phyloP scores from a whole-genome alignment of 305 asterid species.

The Fraxinus dipetala region DNA sequence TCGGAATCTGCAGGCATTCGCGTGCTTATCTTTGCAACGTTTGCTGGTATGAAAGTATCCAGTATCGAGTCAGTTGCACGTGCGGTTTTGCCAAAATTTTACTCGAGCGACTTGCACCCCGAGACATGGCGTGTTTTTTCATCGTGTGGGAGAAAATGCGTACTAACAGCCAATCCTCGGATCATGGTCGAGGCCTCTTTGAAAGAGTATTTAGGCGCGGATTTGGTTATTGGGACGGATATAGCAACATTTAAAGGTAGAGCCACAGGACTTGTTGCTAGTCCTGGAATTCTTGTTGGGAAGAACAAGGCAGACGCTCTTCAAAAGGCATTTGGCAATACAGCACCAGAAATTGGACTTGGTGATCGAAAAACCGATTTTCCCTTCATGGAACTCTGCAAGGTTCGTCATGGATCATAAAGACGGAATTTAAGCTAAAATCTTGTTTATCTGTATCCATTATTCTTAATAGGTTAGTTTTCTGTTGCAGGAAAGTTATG shows the following conservation, averaged over 20 bases:
- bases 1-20: constrained; percentile 61
- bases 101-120: constrained; percentile 53
- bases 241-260: constrained; percentile 24
- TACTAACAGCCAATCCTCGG: constrained; percentile 48
- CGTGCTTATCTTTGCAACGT: constrained; percentile 53
- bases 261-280: constrained; percentile 38
- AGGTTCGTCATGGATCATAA: constrained; percentile 32
- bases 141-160: constrained; percentile 55
- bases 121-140: constrained; percentile 68
- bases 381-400: constrained; percentile 63
- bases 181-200: constrained; percentile 43
- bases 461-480: not conserved
- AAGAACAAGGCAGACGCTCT: constrained; percentile 45
- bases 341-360: constrained; percentile 47
- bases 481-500: constrained; percentile 43
- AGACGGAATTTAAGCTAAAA: not conserved
- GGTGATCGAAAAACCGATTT: constrained; percentile 57
- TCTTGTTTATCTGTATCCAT: not conserved
- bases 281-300: constrained; percentile 47
- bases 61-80: constrained; percentile 62
- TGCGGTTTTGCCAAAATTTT: constrained; percentile 64
- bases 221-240: constrained; percentile 43
- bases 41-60: constrained; percentile 40
- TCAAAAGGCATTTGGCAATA: constrained; percentile 21
- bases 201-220: constrained; percentile 42